These are phyloP conservation scores for Penicillium roqueforti DNA, from an alignment of 495 filamentous ascomycete species.

Conservation along the genomic window DNA sequence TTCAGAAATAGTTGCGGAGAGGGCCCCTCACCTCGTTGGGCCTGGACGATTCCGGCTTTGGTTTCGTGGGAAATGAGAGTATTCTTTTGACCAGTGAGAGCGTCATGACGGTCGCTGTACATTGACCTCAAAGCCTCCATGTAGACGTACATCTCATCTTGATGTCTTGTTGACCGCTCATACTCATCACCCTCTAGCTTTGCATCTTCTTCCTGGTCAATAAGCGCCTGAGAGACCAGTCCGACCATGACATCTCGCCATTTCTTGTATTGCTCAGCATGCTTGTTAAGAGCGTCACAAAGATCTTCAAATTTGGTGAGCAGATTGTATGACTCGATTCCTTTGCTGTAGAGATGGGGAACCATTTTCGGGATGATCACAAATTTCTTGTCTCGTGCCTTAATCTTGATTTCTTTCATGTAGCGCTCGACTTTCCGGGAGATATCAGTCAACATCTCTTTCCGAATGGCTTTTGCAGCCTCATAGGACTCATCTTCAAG, in stretches of 20 bases:
- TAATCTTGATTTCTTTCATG: constrained; percentile 43
- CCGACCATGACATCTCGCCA: constrained; percentile 70
- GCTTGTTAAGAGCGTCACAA: constrained; percentile 56
- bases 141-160: constrained; percentile 82
- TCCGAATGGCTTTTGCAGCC: constrained; percentile 67
- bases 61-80: constrained; percentile 76
- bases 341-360: constrained; percentile 46
- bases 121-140: constrained; percentile 69
- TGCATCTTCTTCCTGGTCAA: constrained; percentile 69
- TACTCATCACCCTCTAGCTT: constrained; percentile 87
- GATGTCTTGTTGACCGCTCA: constrained; percentile 76
- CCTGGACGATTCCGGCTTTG: constrained; percentile 51
- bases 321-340: constrained; percentile 57
- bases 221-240: constrained; percentile 66
- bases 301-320: constrained; percentile 55
- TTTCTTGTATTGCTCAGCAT: constrained; percentile 62
- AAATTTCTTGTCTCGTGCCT: constrained; percentile 49
- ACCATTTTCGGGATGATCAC: constrained; percentile 59
- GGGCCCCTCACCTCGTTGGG: constrained; percentile 60
- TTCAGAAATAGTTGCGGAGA: constrained; percentile 64
- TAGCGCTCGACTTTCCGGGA: constrained; percentile 48
- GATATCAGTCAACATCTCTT: constrained; percentile 61
- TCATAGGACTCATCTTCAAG: constrained; percentile 71
- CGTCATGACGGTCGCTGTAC: constrained; percentile 72
- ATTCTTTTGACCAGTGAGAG: constrained; percentile 70